These are phyloP conservation scores for Trametes maxima DNA, from an alignment of 768 basidiomycete species.

Conservation along the genomic window DNA sequence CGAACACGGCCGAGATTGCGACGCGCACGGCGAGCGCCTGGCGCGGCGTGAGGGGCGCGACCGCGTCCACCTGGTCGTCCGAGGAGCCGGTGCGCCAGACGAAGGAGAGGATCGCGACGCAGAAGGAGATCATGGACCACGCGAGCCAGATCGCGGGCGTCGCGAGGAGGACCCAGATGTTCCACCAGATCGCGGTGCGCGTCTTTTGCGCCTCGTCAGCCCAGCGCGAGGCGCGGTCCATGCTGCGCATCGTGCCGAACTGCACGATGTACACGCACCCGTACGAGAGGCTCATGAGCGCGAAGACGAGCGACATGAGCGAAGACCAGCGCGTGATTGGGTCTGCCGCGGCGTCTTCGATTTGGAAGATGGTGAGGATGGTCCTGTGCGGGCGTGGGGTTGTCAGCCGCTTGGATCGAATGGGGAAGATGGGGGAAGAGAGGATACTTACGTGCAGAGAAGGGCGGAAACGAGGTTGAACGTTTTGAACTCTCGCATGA, in stretches of 20 bases:
- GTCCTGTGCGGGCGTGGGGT: slow-evolving; percentile 40
- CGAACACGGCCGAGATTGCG: slow-evolving; percentile 53
- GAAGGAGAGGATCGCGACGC: slow-evolving; percentile 62
- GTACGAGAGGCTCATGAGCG: slow-evolving; percentile 70
- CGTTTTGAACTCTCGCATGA: slow-evolving; percentile 78
- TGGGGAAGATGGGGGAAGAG: not conserved
- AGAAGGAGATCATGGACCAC: slow-evolving; percentile 73
- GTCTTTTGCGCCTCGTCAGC: slow-evolving; percentile 68
- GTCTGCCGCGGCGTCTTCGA: slow-evolving; percentile 50
- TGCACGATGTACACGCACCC: slow-evolving; percentile 76
- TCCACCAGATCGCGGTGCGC: slow-evolving; percentile 55
- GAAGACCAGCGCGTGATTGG: slow-evolving; percentile 65
- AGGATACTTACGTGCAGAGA: slow-evolving; percentile 45
- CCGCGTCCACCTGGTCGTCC: slow-evolving; percentile 38
- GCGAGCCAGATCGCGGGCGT: slow-evolving; percentile 73
- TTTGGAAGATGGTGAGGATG: slow-evolving; percentile 71
- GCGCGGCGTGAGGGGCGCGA: slow-evolving; percentile 36
- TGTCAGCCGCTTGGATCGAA: not conserved
- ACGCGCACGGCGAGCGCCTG: slow-evolving; percentile 56
- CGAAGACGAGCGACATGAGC: slow-evolving; percentile 64
- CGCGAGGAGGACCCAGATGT: slow-evolving; percentile 69
- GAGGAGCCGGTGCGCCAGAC: slow-evolving; percentile 64
- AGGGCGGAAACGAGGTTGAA: slow-evolving; percentile 73
- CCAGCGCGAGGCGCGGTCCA: slow-evolving; percentile 72
- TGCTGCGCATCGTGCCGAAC: slow-evolving; percentile 72